Base-by-base conservation (phyloP, 805 yeast species). In the Candida ovalis region DNA sequence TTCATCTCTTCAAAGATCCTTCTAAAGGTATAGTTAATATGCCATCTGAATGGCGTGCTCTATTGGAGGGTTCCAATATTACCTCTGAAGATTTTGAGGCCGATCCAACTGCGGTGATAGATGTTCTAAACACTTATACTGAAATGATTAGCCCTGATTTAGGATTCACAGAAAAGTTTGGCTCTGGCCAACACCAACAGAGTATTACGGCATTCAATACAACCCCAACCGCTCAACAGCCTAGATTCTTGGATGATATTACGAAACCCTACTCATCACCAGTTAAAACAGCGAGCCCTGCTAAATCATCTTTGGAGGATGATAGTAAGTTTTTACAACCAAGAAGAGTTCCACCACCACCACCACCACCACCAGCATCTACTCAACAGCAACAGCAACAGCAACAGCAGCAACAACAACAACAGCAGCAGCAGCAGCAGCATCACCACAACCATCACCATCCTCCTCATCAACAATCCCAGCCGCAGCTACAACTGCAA, bases 1-100 rank as follows among this genome's bases (percentile, higher is more conserved):
- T 91, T 17, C 94, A 87, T 64, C 92, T 87, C 23, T 91, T 91
- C 1, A 86, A 84, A 59, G 95, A 87, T 63, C 92, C 94, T 3
- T 83, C 86, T 25, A 77, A 76, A 56, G 84, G 84, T 18, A 75
- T 73, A 46, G 41, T 23, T 13, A 67, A 67, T 23, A 61, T 63
- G n/a, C 83, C 84, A 1, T 81, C 79, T 22, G 75, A 79, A 40
- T 79, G 84, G 84, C 72, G 76, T 51, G 73, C 70, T 36, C 64
- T 79, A 56, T 70, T 80, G 39, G 80, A 79, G 51, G 80, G 79
- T 52, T 78, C 83, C 19, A 78, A 78, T 55, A 80, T 80, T 55
- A 80, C 84, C 6, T 75, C 75, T 52, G 85, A 79, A 52, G 86
- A 81, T 62, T 75, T 81, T 73, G 78, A 77, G 37, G 78, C 76